phyloP scores from a whole-genome alignment of 2,329 filamentous ascomycete species.

The Lecanosticta acicola region DNA sequence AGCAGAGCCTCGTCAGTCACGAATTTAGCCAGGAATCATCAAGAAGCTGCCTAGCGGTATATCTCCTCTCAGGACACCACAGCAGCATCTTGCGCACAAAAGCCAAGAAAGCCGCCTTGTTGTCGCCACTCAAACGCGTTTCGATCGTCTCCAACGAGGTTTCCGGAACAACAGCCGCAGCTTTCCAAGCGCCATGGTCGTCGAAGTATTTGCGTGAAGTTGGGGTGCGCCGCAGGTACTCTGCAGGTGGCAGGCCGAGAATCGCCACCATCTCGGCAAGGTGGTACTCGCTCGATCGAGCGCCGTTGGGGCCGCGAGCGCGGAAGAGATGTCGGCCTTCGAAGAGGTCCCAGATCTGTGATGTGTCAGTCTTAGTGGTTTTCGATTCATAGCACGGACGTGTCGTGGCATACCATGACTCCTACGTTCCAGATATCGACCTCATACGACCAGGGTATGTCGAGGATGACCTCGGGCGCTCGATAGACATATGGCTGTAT shows the following conservation, averaged over 20 bases:
- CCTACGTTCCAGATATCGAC: constrained; percentile 38
- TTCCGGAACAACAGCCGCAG: constrained; percentile 27
- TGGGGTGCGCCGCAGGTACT: constrained; percentile 14
- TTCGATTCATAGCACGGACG: too few species aligned
- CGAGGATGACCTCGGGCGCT: constrained; percentile 37
- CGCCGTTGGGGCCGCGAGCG: constrained; percentile 19
- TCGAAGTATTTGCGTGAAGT: not conserved
- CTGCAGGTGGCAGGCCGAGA: constrained; percentile 24
- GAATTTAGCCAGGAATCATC: too few species aligned
- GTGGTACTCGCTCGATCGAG: constrained; percentile 16
- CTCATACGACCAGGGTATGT: constrained; percentile 33
- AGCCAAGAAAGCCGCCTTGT: constrained; percentile 28
- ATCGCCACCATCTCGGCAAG: constrained; percentile 28
- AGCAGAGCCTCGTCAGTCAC: too few species aligned
- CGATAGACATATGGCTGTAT: constrained; percentile 35
- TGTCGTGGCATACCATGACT: constrained; percentile 34
- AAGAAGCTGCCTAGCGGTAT: too few species aligned
- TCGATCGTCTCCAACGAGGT: constrained; percentile 25
- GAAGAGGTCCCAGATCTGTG: constrained; percentile 36
- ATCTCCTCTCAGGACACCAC: constrained; percentile 36
- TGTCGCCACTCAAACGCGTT: constrained; percentile 16
- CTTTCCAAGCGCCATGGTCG: constrained; percentile 28
- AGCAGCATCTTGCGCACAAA: constrained; percentile 35
- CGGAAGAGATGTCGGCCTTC: constrained; percentile 32
- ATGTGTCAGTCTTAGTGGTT: too few species aligned